Evolutionary conservation across 306 rosid genomes (phyloP), one percentile per base, ranked within the genome.

Genomic region (Trifolium fragiferum): DNA sequence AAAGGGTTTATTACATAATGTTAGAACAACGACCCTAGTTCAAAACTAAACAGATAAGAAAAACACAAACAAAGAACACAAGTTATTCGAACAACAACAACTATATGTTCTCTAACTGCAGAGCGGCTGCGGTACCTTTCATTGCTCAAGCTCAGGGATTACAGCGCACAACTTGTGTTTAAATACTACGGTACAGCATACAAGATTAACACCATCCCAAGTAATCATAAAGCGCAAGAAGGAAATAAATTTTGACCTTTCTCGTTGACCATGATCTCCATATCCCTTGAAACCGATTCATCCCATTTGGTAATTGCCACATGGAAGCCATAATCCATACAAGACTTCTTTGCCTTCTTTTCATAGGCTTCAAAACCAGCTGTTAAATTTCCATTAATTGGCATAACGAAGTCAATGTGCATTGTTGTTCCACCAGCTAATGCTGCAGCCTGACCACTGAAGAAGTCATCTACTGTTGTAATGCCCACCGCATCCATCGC

Each of bases 321-420:
- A 83, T 93, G 98, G 81, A 93, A 93, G 70, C 97, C 98, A 76
- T 87, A 91, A 83, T 91, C 98, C 96, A 84, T 93, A 86, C 98
- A 89, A 64, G 98, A 81, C 62, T 84, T 82, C 80, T 74, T 80
- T 40, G 97, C 83, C 49, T 93, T 93, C 63, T 88, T 86, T 82
- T 81, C 88, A 69, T 93, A 93, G 30, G 90, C 89, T 80, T 93
- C 90, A 75, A 89, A 85, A 50, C 97, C 98, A 66, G 85, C 89
- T 9, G 73, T 81, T 80, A 90, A 83, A 82, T 89, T 90, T 44
- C 93, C 98, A 66, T 83, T 25, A 49, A 77, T 75, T 6, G 97
- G 98, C 66, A 93, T 83, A 68, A 89, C 88, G 71, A 93, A 93
- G 86, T 93, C 96, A 55, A 93, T 89, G 76, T 93, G 93, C 98